phyloP scores from a whole-genome alignment of 164 flowering plant genomes.

The Dillenia suffruticosa region DNA sequence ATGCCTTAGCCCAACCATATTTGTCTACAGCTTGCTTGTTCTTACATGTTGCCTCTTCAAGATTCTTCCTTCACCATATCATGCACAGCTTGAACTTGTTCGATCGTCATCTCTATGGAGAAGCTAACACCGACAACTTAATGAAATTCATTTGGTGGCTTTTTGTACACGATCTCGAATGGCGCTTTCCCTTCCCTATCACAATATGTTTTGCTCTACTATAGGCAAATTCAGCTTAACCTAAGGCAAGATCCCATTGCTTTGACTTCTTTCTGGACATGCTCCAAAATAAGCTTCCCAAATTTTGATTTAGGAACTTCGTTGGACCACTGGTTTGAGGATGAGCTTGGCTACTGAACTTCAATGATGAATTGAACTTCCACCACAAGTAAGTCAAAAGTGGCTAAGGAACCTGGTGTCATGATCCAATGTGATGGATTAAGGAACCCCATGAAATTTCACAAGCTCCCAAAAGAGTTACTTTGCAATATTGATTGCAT shows the following conservation, averaged over 20 bases:
- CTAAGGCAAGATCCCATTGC: conserved; percentile 1
- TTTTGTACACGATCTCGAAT: too few relatives aligned
- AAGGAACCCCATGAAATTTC: neutral
- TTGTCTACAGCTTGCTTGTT: neutral
- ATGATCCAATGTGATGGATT: conserved; percentile 5
- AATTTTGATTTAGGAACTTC: neutral
- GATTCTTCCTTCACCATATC: too few relatives aligned
- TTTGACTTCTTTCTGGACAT: neutral
- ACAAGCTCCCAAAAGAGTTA: conserved; percentile 4
- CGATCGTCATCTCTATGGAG: too few relatives aligned
- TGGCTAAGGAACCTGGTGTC: conserved; percentile 6
- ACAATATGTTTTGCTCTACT: too few relatives aligned
- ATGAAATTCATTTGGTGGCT: too few relatives aligned
- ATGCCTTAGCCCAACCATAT: neutral
- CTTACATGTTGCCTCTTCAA: too few relatives aligned
- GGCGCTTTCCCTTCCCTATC: too few relatives aligned
- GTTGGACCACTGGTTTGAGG: conserved; percentile 7
- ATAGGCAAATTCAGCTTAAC: conserved; percentile 4
- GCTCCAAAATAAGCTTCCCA: conserved; percentile 1
- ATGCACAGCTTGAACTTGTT: too few relatives aligned
- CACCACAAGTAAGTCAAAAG: conserved; percentile 9
- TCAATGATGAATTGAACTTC: neutral
- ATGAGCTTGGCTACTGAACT: neutral
- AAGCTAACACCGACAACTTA: too few relatives aligned
- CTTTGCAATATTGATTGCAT: conserved; percentile 6